Evolutionary conservation across 2,329 filamentous ascomycete genomes (phyloP), one percentile per base, ranked within the genome.

Genomic region (Lachnellula suecica): DNA sequence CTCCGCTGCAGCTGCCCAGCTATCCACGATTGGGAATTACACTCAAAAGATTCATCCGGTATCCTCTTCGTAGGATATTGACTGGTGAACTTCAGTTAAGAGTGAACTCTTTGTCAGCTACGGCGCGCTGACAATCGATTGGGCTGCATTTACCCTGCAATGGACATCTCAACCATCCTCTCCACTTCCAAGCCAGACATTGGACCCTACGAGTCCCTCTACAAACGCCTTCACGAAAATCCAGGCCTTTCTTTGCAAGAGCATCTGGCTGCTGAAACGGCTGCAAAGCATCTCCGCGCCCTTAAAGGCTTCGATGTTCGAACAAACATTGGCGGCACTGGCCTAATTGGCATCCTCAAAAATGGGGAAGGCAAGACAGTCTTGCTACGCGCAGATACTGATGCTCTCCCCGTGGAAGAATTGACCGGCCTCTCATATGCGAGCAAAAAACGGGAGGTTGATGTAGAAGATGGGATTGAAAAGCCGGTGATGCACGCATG

Each of bases 401-500:
- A 87, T 59, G 84, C 74, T 0, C 68, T 87, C 0, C 83, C 83
- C 0, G 70, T 86, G 0, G 59, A 74, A 50, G 84, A 87, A 63
- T 66, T 71, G 19, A 84, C 82, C 0, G 75, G 73, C 0, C 66
- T 87, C 0, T 61, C 69, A 0, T 87, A 85, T 61, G 77, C 81
- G 0, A 83, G 80, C 61, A 77, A 62, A 11, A 56, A 54, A 29
- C 20, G 44, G n/a, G 49, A 57, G 35, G 69, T 68, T 27, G 74
- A 78, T 57, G 52, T 65, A 2, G 52, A 54, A 44, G 72, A 79
- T 8, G 80, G 79, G 0, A 64, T 71, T 0, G 69, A 74, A 49
- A 76, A 77, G 47, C 78, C 79, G 0, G 79, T 84, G 0, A 87
- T 88, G 84, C 85, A 88, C 66, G 84, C 83, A 20, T 88, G 84